phyloP scores from a whole-genome alignment of 2,329 filamentous ascomycete species.

The Alternaria sp. region DNA sequence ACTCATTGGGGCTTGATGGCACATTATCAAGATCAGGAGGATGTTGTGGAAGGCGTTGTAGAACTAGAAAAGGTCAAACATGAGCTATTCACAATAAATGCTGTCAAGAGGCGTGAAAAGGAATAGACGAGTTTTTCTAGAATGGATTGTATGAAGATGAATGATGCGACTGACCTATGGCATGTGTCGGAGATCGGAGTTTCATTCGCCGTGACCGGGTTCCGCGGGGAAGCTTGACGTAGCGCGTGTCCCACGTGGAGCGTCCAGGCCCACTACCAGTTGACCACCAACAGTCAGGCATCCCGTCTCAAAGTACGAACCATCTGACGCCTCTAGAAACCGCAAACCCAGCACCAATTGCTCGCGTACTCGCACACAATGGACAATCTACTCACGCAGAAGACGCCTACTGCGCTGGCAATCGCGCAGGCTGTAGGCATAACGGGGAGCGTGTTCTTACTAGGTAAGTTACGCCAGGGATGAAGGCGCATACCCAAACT shows the following conservation, averaged over 20 bases:
- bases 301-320: background rate
- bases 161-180: background rate
- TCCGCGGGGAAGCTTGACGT: conserved; percentile 12
- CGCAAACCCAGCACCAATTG: background rate
- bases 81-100: background rate
- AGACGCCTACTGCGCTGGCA: conserved; percentile 49
- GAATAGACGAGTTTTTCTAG: background rate
- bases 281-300: background rate
- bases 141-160: background rate
- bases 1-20: background rate
- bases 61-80: background rate
- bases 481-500: background rate
- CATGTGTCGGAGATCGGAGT: background rate
- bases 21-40: background rate
- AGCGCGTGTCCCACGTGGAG: conserved; percentile 1
- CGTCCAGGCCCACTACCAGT: conserved; percentile 1
- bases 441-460: conserved; percentile 58
- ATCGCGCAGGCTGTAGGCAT: conserved; percentile 61
- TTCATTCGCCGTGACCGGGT: conserved; percentile 2
- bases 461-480: conserved; percentile 40
- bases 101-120: background rate
- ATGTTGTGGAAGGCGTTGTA: too few species aligned
- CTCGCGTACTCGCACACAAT: conserved; percentile 13
- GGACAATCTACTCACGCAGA: conserved; percentile 35
- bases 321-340: too few species aligned